Percentiles rank a stretch among this genome's conserved stretches.
These are phyloP conservation scores for Trametes cinnabarina DNA, from an alignment of 768 basidiomycete species.

Conservation along the genomic window DNA sequence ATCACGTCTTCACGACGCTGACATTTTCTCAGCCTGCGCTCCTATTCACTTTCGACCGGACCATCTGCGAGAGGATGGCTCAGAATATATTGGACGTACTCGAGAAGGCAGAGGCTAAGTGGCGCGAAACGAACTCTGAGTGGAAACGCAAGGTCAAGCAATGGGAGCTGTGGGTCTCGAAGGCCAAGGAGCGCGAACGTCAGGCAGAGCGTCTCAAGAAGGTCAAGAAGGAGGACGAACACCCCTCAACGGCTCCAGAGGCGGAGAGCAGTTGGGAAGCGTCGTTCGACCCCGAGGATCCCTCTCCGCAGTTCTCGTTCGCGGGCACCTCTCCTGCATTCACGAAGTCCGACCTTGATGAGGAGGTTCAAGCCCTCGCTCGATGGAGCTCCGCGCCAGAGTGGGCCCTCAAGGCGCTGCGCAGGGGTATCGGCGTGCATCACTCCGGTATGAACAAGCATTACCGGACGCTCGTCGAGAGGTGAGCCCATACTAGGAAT, in stretches of 20 bases:
- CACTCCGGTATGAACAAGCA: constrained; percentile 67
- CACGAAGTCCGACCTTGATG: constrained; percentile 46
- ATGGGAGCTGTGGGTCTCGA: constrained; percentile 50
- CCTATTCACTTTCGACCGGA: constrained; percentile 64
- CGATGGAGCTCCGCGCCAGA: constrained; percentile 33
- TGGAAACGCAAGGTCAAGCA: constrained; percentile 51
- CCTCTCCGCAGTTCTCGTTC: constrained; percentile 61
- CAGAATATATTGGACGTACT: constrained; percentile 37
- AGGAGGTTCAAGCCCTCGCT: constrained; percentile 42
- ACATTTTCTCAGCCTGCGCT: constrained; percentile 52
- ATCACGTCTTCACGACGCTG: too few relatives aligned
- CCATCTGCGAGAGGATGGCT: constrained; percentile 56
- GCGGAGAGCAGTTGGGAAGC: constrained; percentile 44
- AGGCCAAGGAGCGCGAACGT: constrained; percentile 48
- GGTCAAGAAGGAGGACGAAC: constrained; percentile 36
- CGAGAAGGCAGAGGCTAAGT: constrained; percentile 44
- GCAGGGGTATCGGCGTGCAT: constrained; percentile 65
- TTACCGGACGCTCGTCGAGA: constrained; percentile 59
- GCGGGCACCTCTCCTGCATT: constrained; percentile 43
- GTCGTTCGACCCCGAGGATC: constrained; percentile 56
- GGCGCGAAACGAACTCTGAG: constrained; percentile 44
- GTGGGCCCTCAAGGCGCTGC: constrained; percentile 50
- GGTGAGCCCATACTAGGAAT: constrained; percentile 32
- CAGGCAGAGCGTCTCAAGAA: constrained; percentile 40
- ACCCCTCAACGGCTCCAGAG: constrained; percentile 20